Conservation (phyloP, 345 rosid genomes). For the Salix arbutifolia region DNA sequence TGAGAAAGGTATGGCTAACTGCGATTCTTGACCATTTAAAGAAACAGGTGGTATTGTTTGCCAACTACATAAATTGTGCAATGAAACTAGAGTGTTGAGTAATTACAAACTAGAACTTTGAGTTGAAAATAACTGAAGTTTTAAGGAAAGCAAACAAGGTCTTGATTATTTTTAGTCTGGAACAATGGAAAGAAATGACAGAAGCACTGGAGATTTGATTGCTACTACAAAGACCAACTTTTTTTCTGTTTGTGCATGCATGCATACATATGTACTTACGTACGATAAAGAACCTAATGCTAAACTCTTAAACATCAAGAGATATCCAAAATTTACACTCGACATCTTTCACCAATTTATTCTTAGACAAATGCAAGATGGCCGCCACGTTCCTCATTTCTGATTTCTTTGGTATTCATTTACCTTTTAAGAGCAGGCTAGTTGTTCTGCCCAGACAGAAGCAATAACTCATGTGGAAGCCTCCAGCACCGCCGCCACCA, state of each 20-base stretch:
- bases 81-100: slow-evolving; percentile 1
- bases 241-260: no score
- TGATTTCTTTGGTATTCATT: neutral
- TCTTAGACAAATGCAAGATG: no score
- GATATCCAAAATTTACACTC: no score
- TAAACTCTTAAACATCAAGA: no score
- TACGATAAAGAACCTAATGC: no score
- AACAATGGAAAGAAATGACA: neutral
- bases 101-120: neutral
- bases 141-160: neutral
- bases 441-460: slow-evolving; percentile 12
- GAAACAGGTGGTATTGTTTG: neutral
- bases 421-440: slow-evolving; percentile 20
- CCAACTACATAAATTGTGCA: neutral
- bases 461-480: slow-evolving; percentile 11
- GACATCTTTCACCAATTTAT: no score
- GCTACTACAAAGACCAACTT: neutral
- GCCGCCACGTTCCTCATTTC: no score
- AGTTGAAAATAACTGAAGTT: neutral
- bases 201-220: neutral
- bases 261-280: no score
- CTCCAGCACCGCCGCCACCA: neutral
- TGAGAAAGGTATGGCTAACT: slow-evolving; percentile 29
- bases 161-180: neutral
- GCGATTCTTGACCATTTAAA: no score